Evolutionary conservation across 2,329 filamentous ascomycete species (phyloP), one percentile per base, ranked within the genome.

Genomic region (Colletotrichum sp.): DNA sequence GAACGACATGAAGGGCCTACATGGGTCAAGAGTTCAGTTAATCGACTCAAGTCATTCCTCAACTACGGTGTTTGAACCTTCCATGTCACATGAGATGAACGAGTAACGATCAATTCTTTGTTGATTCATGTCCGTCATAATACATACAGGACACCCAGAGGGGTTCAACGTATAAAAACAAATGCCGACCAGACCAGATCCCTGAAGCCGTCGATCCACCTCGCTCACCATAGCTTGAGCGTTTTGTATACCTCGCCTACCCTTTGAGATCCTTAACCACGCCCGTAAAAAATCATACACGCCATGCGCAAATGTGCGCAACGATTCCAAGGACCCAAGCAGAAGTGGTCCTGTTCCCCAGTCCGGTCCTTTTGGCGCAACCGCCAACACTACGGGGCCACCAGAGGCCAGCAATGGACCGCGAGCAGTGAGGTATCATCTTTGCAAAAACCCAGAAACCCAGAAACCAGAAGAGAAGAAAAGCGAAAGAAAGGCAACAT

Each of bases 101-200:
- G 9, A 15, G n/a, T 67, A 60, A 62, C 34, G 36, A 76, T 69
- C 66, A 68, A 60, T 26, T 60, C 34, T 63, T 68, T 74, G 65
- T 74, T 69, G 59, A 73, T 77, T 76, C 78, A 77, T 78, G 77
- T 72, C 75, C 72, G 49, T 79, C 78, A 72, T 77, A 78, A 79
- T 76, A 79, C 76, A 59, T 72, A 75, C 75, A 69, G 67, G 68
- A 65, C 59, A 55, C 36, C 36, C 59, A 15, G 15, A 21, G 30
- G 57, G 57, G 16, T 21, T 70, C 68, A 74, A 74, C 72, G n/a
- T 52, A 52, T 52, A 52, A 52, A 52, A 52, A 52, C 44, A 52
- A 52, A 52, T n/a, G 62, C 44, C 57, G 30, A 64, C 21, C 34
- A 71, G 69, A 71, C 70, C 74, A 69, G 44, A 69, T 36, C 59